Evolutionary conservation across 2,329 filamentous ascomycete species (phyloP), one percentile per base, ranked within the genome.

Genomic region (Colletotrichum phormii): DNA sequence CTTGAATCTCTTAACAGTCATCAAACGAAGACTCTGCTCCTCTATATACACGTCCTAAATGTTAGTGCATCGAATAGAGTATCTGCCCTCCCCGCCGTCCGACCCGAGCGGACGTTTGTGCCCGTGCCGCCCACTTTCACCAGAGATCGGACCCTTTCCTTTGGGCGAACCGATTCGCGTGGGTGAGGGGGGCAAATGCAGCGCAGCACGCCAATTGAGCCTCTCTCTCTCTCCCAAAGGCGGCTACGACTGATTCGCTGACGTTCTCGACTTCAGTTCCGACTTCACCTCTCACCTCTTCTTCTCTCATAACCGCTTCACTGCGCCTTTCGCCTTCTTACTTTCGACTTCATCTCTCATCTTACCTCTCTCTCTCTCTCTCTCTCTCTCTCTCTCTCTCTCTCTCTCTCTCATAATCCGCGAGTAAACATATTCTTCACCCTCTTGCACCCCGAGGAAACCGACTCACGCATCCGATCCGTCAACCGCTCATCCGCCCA

Each of bases 231-330:
- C 26, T 13, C 37, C 37, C 37, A 42, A 72, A 61, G 57, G 54
- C 64, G 58, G 49, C 58, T 68, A 68, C 55, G 37, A 57, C 35
- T 57, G 70, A 64, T 64, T 54, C n/a, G 49, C 66, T 70, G 66
- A 72, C 70, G 70, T 70, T 72, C 65, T 70, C 46, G 64, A 72
- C 57, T 72, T 5, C 18, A 42, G 37, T 42, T 49, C 29, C 49
- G 60, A 64, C 66, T 37, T 49, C 49, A 29, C 33, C 51, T 49
- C 59, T 42, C 57, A 24, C 29, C 11, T 35, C 18, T 13, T 11
- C 35, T 60, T 33, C 7, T 33, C 31, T n/a, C n/a, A 35, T 35
- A n/a, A 24, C 29, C 46, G 4, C 26, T 29, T 29, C 26, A 29
- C 26, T 29, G 4, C 26, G 12, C 29, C 37, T 42, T 9, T 12